Base-by-base conservation (phyloP, 768 basidiomycete species). In the Lentinula boryana region DNA sequence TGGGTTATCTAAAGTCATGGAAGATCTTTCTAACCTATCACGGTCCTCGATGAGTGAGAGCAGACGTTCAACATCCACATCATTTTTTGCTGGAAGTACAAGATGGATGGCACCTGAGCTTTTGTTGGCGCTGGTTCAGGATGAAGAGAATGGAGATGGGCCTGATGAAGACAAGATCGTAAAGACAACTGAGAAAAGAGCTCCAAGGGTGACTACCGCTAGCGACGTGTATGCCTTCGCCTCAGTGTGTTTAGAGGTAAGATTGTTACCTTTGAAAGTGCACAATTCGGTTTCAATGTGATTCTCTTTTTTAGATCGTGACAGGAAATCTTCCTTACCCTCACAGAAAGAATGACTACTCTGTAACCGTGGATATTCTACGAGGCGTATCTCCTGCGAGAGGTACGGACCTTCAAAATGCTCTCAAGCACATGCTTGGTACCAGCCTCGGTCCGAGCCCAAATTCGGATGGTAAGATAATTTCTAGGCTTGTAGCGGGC, bases 221-320 rank as follows among this genome's bases (percentile, higher is more conserved):
- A 84, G 80, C 51, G 85, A 86, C 63, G 81, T 85, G n/a, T 86
- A 82, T 60, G 80, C 84, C 1, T 86, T 83, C 67, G 83, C 75
- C 1, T 83, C 79, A 18, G 78, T 86, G 48, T 84, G 84, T 68
- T 74, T 85, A 44, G 84, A 85, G 76, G 84, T 84, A 50, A 36
- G 70, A 48, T 44, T 15, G 36, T 16, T 48, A 31, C 23, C 8
- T 43, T 23, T 54, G 50, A 57, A 23, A 9, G 8, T 31, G 1
- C 36, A 31, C 44, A 40, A 35, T 15, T 56, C 27, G n/a, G 27
- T 21, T 53, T 35, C 13, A 52, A n/a, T 44, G 12, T 4, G 35
- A 3, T 48, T 23, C 53, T 44, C 36, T 53, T 52, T 33, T 49
- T 18, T 44, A 85, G 84, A 72, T 85, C 43, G 77, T 78, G 0